Evolutionary conservation across 768 basidiomycete species (phyloP).

Genomic region (Termitomyces sp.): DNA sequence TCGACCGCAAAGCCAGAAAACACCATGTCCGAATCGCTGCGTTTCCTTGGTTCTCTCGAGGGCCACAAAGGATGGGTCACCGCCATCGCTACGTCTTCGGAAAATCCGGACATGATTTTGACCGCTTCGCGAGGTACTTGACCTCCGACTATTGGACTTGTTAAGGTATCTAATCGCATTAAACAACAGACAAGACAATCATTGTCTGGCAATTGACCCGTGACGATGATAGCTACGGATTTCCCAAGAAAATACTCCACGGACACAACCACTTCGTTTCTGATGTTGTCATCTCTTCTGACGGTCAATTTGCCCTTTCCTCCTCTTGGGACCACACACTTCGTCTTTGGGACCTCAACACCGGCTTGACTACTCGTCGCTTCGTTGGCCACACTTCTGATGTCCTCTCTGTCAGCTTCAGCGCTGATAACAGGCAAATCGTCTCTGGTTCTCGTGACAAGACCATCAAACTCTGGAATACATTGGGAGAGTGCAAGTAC

Average conservation of each 20-base stretch:
- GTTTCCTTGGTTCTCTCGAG: conserved; percentile 85
- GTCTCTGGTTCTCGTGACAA: conserved; percentile 96
- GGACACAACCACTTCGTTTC: conserved; percentile 99
- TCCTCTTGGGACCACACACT: conserved; percentile 99
- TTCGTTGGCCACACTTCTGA: conserved; percentile 98
- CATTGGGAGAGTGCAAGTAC: conserved; percentile 99
- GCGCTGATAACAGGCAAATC: conserved; percentile 99
- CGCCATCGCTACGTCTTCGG: conserved; percentile 95
- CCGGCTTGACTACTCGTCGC: conserved; percentile 89
- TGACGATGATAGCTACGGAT: conserved; percentile 86
- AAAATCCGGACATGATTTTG: conserved; percentile 99
- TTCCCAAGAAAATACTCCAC: conserved; percentile 94
- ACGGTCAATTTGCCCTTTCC: conserved; percentile 98
- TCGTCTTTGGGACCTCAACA: conserved; percentile 99
- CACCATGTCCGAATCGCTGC: conserved; percentile 78
- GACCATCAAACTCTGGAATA: conserved; percentile 99
- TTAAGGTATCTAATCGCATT: conserved; percentile 14
- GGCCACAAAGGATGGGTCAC: conserved; percentile 99
- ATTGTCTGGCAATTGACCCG: conserved; percentile 99
- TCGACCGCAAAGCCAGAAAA: conserved; percentile 26
- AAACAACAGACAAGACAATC: conserved; percentile 89
- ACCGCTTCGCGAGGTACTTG: conserved; percentile 91
- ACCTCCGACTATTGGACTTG: conserved; percentile 1
- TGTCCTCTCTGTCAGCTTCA: conserved; percentile 98
- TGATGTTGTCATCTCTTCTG: conserved; percentile 97